Conservation (phyloP, 2,329 filamentous ascomycete genomes). For the Salinomyces thailandicus region DNA sequence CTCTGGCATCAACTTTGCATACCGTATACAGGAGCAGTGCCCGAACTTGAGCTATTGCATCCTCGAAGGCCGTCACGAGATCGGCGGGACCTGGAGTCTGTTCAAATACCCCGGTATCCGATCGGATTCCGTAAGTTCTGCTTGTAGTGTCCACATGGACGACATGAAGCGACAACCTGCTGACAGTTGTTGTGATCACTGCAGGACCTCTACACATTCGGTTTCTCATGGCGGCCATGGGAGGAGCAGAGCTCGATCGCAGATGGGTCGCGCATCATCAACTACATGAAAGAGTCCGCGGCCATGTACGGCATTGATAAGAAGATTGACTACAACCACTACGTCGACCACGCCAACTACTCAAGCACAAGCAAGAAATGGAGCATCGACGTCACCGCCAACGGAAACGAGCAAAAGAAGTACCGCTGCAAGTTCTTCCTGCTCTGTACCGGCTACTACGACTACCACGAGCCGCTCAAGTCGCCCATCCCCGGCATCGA, state of each 20-base stretch:
- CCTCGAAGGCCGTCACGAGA: constrained; percentile 53
- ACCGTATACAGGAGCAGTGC: constrained; percentile 41
- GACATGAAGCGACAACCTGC: too few relatives aligned
- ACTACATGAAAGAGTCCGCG: constrained; percentile 36
- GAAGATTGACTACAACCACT: constrained; percentile 35
- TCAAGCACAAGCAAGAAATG: constrained; percentile 40
- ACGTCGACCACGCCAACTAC: constrained; percentile 33
- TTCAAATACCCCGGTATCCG: constrained; percentile 60
- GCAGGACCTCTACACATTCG: constrained; percentile 39
- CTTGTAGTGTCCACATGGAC: too few relatives aligned
- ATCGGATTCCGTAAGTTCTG: constrained; percentile 30
- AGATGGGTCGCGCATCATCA: constrained; percentile 33
- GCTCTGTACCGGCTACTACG: constrained; percentile 61
- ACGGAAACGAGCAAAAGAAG: constrained; percentile 27
- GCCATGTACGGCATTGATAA: constrained; percentile 36
- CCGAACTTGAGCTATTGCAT: constrained; percentile 52
- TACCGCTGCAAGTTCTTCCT: constrained; percentile 42
- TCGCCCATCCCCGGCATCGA: constrained; percentile 56
- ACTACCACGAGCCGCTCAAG: constrained; percentile 54
- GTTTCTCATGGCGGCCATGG: constrained; percentile 63
- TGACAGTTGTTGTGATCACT: too few relatives aligned
- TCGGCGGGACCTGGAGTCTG: constrained; percentile 71
- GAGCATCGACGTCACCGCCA: constrained; percentile 30
- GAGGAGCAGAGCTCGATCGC: constrained; percentile 37
- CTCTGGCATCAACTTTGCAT: constrained; percentile 64